Evolutionary conservation across 805 yeast genomes (phyloP).

Genomic region (Saccharomycopsis selenospora): DNA sequence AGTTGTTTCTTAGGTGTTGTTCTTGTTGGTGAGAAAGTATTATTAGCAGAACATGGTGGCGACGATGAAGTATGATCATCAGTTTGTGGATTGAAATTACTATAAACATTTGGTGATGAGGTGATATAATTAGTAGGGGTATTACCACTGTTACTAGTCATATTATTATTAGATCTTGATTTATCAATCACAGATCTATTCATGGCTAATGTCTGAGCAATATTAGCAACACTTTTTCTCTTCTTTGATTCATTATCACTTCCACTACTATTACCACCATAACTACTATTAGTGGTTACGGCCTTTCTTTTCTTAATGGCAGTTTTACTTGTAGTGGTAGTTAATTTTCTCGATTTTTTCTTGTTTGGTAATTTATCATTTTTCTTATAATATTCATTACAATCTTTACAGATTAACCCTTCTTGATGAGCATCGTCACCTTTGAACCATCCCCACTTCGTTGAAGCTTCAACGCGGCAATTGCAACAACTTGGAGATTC

Average conservation of each 20-base stretch:
- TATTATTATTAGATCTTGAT: not conserved
- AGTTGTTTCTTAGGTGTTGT: not conserved
- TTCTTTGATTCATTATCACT: not conserved
- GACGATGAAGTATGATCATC: not conserved
- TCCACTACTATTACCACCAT: not conserved
- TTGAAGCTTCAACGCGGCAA: slow-evolving; percentile 10
- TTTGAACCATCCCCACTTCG: slow-evolving; percentile 16
- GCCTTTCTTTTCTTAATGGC: not conserved
- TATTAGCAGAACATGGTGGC: not conserved
- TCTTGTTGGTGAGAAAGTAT: not conserved
- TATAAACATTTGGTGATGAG: not conserved
- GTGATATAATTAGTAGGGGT: not conserved
- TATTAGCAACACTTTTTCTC: not conserved
- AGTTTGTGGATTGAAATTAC: not conserved
- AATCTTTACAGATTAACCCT: slow-evolving; percentile 18
- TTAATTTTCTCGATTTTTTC: not conserved
- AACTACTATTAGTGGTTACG: not conserved
- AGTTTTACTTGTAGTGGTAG: not conserved
- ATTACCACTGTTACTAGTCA: not conserved
- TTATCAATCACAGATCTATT: slow-evolving; percentile 10
- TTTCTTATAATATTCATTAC: slow-evolving; percentile 15
- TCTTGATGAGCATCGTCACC: slow-evolving; percentile 3
- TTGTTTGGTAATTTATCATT: slow-evolving; percentile 11
- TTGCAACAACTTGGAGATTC: slow-evolving; percentile 15
- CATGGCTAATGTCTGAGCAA: slow-evolving; percentile 15